Conservation (phyloP, 192 early-diverging fungal genomes). For the Linnemannia exigua region DNA sequence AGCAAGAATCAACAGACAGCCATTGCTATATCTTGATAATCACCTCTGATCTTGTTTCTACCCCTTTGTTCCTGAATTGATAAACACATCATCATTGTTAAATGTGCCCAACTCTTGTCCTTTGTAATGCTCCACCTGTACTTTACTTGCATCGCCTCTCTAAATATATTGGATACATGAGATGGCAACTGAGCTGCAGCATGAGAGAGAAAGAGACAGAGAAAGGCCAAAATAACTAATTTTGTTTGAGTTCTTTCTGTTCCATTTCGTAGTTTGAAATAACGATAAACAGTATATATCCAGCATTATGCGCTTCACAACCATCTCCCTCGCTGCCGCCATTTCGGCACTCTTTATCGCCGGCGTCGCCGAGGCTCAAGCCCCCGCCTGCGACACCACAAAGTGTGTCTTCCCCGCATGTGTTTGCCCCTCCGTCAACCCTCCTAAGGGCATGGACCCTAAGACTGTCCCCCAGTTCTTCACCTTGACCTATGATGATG, state of each 20-base stretch:
- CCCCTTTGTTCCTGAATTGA: no score
- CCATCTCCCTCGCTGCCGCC: slow-evolving; percentile 39
- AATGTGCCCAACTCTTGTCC: no score
- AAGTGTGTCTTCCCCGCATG: slow-evolving; percentile 66
- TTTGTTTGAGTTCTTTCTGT: not conserved
- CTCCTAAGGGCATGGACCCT: slow-evolving; percentile 63
- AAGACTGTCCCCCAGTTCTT: slow-evolving; percentile 71
- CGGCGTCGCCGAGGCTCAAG: slow-evolving; percentile 16
- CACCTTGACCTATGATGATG: slow-evolving; percentile 76
- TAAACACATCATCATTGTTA: no score
- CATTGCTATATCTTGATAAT: no score
- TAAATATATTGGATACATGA: not conserved
- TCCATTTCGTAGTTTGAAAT: slow-evolving; percentile 17
- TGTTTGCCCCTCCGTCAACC: slow-evolving; percentile 62
- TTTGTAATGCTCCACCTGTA: not conserved
- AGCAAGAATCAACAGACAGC: no score
- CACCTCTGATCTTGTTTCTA: no score
- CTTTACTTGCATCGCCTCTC: not conserved
- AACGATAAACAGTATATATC: not conserved
- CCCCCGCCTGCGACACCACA: slow-evolving; percentile 61
- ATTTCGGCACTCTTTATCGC: slow-evolving; percentile 26
- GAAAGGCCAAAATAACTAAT: slow-evolving; percentile 13
- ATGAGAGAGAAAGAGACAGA: no score
- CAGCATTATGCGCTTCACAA: slow-evolving; percentile 33
- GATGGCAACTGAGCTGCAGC: not conserved